These are phyloP conservation scores for Venturiaceae sp. DNA, from an alignment of 2,329 filamentous ascomycete species.

Conservation along the genomic window DNA sequence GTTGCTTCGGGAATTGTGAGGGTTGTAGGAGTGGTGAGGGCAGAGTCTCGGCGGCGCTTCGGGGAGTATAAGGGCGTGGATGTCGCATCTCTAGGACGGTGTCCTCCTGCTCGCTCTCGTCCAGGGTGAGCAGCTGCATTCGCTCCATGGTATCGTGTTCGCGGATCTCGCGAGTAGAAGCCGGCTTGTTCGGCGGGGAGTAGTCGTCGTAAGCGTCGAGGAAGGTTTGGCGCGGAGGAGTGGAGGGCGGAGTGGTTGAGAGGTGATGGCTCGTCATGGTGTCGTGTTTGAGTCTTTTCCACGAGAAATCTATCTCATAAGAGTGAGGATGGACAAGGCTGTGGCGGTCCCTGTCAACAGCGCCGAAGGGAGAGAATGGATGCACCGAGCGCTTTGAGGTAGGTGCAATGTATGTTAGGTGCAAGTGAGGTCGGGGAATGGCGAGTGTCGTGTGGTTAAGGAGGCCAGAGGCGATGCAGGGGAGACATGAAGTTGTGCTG, in stretches of 20 bases:
- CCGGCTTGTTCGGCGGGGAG: background rate
- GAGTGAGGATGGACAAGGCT: background rate
- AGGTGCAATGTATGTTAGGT: background rate
- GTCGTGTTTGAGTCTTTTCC: background rate
- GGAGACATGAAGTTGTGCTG: background rate
- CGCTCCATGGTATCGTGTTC: background rate
- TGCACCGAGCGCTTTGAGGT: background rate
- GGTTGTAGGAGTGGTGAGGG: conserved; percentile 17
- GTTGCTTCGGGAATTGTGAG: conserved; percentile 15
- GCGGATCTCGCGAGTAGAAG: background rate
- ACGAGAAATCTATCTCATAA: background rate
- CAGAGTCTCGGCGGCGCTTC: conserved; percentile 27
- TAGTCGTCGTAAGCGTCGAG: background rate
- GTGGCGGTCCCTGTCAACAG: too few relatives aligned
- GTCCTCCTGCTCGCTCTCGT: background rate
- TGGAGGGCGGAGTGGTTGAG: background rate
- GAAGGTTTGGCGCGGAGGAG: background rate
- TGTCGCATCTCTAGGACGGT: background rate
- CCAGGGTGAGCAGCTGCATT: background rate
- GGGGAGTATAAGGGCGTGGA: conserved; percentile 10
- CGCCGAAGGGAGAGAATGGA: background rate
- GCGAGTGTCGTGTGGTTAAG: background rate
- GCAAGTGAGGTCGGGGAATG: background rate
- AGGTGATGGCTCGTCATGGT: background rate
- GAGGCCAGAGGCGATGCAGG: background rate